Percentiles rank a stretch among this genome's conserved stretches.
phyloP scores from a whole-genome alignment of 208 protist genomes.

The Trypanosomatidae sp. region DNA sequence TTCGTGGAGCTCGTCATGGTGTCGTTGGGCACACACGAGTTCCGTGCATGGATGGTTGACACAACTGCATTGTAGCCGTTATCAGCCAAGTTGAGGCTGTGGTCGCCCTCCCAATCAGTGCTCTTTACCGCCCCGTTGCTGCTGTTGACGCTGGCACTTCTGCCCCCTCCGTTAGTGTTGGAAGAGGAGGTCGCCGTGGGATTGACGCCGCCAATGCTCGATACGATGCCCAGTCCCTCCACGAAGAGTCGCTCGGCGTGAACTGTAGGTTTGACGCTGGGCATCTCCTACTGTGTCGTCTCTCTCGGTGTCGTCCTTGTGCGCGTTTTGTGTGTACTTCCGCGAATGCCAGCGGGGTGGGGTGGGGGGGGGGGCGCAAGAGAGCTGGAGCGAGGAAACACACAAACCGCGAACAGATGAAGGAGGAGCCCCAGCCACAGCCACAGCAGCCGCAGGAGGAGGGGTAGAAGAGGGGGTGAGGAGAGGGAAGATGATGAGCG shows the following conservation, averaged over 20 bases:
- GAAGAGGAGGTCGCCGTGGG: neutral
- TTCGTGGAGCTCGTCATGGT: neutral
- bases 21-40: neutral
- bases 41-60: neutral
- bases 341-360: neutral
- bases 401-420: constrained; percentile 8
- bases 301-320: neutral
- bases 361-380: neutral
- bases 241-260: constrained; percentile 8
- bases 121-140: neutral
- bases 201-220: neutral
- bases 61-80: neutral
- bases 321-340: neutral
- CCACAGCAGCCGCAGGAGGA: neutral
- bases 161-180: neutral
- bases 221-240: neutral
- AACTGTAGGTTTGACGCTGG: constrained; percentile 8
- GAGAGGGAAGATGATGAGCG: too few relatives aligned
- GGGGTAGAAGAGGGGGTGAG: too few relatives aligned
- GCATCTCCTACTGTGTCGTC: constrained; percentile 1
- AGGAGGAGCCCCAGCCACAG: neutral
- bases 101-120: neutral
- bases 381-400: neutral
- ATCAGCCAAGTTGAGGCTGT: neutral
- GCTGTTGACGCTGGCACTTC: neutral